A percentile compares a stretch with the other conserved stretches of the same genome.
Evolutionary conservation across 2,329 filamentous ascomycete genomes (phyloP).

Genomic region (Aspergillus versicolor): DNA sequence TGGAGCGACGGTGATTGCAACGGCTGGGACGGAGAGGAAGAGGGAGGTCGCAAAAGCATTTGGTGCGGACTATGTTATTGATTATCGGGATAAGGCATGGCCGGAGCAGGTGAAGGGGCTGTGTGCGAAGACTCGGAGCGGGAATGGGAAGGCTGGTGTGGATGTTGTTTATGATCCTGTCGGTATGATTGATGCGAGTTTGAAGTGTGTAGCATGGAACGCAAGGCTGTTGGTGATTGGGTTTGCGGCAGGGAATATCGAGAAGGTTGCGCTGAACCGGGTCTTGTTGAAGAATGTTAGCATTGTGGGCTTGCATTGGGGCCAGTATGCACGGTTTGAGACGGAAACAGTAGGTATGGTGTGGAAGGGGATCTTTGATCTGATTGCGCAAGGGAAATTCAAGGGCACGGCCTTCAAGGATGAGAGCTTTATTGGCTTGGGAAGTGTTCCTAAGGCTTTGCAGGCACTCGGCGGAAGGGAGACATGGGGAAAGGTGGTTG

Average conservation of each 20-base stretch:
- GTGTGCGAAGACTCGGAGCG: slow-evolving; percentile 54
- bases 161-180: slow-evolving; percentile 97
- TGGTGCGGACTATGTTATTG: slow-evolving; percentile 79
- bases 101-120: slow-evolving; percentile 71
- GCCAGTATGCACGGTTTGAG: slow-evolving; percentile 74
- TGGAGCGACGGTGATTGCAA: slow-evolving; percentile 90
- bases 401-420: slow-evolving; percentile 80
- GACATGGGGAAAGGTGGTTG: slow-evolving; percentile 95
- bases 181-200: slow-evolving; percentile 79
- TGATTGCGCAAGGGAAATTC: slow-evolving; percentile 78
- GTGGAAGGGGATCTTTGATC: slow-evolving; percentile 77
- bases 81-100: slow-evolving; percentile 73
- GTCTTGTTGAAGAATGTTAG: slow-evolving; percentile 92
- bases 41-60: slow-evolving; percentile 74
- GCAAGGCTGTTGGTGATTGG: slow-evolving; percentile 83
- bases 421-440: slow-evolving; percentile 77
- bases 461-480: slow-evolving; percentile 74
- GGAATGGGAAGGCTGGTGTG: slow-evolving; percentile 66
- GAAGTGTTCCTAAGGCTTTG: slow-evolving; percentile 73
- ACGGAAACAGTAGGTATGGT: slow-evolving; percentile 67
- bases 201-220: slow-evolving; percentile 94
- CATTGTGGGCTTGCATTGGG: slow-evolving; percentile 89
- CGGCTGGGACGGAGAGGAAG: slow-evolving; percentile 78
- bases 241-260: slow-evolving; percentile 81
- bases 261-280: slow-evolving; percentile 90